Conservation (phyloP, 345 rosid genomes). For the Gossypium longicalyx region DNA sequence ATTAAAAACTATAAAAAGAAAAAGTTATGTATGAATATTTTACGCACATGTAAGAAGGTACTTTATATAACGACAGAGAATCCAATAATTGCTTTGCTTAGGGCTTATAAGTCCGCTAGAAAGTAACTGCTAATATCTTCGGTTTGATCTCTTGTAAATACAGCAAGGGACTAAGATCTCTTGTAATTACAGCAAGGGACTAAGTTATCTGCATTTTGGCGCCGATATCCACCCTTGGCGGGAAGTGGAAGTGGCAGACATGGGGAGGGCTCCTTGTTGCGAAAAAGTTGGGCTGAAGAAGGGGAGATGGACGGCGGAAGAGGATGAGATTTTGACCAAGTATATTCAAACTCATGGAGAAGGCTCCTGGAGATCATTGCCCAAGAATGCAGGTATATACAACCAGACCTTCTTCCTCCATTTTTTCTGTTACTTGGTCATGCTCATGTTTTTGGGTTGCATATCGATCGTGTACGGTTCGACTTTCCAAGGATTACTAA, state of each 20-base stretch:
- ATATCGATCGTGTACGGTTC: background rate
- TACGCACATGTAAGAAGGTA: background rate
- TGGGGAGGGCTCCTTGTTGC: conserved; percentile 78
- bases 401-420: background rate
- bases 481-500: conserved; percentile 47
- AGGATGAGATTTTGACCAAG: conserved; percentile 40
- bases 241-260: conserved; percentile 10
- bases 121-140: background rate
- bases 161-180: background rate
- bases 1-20: too few relatives aligned
- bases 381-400: conserved; percentile 53
- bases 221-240: background rate
- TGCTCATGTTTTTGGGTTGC: background rate
- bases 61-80: background rate
- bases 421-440: background rate
- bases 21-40: background rate
- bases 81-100: background rate
- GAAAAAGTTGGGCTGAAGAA: conserved; percentile 58
- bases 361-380: conserved; percentile 65
- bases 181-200: background rate
- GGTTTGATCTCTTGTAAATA: too few relatives aligned
- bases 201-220: background rate
- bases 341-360: conserved; percentile 57
- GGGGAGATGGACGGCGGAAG: conserved; percentile 65
- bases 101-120: background rate